Conservation (phyloP, 179 eudicot species). For the Pouteria campechiana region DNA sequence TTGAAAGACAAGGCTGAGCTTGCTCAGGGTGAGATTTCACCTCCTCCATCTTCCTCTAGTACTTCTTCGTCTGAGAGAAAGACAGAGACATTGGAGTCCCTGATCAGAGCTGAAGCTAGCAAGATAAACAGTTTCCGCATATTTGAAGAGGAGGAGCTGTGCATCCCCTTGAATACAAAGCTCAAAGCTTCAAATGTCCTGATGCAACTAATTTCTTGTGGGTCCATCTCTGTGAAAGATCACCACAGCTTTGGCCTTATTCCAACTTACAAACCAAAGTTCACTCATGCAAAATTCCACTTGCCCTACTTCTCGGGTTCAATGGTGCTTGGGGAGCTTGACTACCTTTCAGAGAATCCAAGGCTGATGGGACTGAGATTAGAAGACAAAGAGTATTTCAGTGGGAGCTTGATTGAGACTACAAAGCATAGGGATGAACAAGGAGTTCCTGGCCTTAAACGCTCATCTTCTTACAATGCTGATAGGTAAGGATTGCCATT, state of each 20-base stretch:
- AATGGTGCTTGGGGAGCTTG: slow-evolving; percentile 75
- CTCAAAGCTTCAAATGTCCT: slow-evolving; percentile 67
- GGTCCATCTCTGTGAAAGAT: slow-evolving; percentile 87
- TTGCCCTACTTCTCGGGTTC: slow-evolving; percentile 82
- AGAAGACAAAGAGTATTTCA: slow-evolving; percentile 93
- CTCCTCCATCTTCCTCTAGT: slow-evolving; percentile 54
- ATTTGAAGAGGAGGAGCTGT: slow-evolving; percentile 44
- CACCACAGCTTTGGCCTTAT: slow-evolving; percentile 81
- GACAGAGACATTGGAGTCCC: slow-evolving; percentile 74
- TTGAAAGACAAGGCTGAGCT: slow-evolving; percentile 24
- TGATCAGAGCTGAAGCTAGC: slow-evolving; percentile 75
- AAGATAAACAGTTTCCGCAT: slow-evolving; percentile 63
- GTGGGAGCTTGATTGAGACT: slow-evolving; percentile 88
- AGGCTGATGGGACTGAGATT: slow-evolving; percentile 48
- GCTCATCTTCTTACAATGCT: slow-evolving; percentile 65
- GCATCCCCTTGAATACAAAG: slow-evolving; percentile 36
- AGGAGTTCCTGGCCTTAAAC: slow-evolving; percentile 33
- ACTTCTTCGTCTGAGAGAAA: slow-evolving; percentile 63
- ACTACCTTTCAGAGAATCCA: slow-evolving; percentile 63
- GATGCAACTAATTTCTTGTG: slow-evolving; percentile 93
- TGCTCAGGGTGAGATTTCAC: slow-evolving; percentile 28
- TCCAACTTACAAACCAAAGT: slow-evolving; percentile 63
- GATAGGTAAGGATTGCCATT: slow-evolving; percentile 83
- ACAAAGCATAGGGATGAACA: slow-evolving; percentile 46
- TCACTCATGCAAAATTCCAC: slow-evolving; percentile 62